Evolutionary conservation across 2,329 filamentous ascomycete genomes (phyloP), one percentile per base, ranked within the genome.

Genomic region (Pseudogymnoascus verrucosus): DNA sequence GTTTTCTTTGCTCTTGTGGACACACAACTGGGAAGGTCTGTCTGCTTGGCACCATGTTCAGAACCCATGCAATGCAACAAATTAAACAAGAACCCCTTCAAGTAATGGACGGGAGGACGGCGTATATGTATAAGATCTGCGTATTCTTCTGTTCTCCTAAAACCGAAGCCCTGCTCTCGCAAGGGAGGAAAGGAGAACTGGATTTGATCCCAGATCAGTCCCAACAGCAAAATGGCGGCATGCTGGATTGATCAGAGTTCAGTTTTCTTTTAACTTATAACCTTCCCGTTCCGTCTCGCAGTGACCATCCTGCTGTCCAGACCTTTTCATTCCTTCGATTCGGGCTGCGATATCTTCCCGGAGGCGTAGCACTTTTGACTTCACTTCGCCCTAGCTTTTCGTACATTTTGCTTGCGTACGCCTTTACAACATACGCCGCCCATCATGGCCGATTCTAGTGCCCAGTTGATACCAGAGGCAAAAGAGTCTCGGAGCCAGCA

Each of bases 111-210:
- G 26, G 28, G 26, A 34, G 14, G 34, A 34, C 5, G 51, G 51
- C n/a, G 51, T 11, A 57, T 57, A 34, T 57, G 28, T 57, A 34
- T 34, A 57, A 57, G 51, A 57, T 57, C 51, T 57, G 51, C 51
- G 7, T 57, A 19, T 34, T 34, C n/a, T 57, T 57, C 26, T 34
- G 10, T 31, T 16, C 51, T 28, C 28, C n/a, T 57, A 57, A 34
- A 54, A 57, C 51, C 51, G 28, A 57, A 19, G 28, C 51, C 51
- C 51, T 57, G 51, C 16, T 57, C 28, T 57, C n/a, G 51, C 51
- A 57, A 57, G 26, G 51, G 51, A 54, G 28, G 51, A 57, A 57
- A 57, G 51, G 51, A 10, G 51, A 34, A 34, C 12, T 28, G n/a
- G 28, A 57, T 57, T 57, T 57, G n/a, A 34, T 57, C 34, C 51